Evolutionary conservation across 2,329 filamentous ascomycete genomes (phyloP).

Genomic region (Gaeumannomyces sp.): DNA sequence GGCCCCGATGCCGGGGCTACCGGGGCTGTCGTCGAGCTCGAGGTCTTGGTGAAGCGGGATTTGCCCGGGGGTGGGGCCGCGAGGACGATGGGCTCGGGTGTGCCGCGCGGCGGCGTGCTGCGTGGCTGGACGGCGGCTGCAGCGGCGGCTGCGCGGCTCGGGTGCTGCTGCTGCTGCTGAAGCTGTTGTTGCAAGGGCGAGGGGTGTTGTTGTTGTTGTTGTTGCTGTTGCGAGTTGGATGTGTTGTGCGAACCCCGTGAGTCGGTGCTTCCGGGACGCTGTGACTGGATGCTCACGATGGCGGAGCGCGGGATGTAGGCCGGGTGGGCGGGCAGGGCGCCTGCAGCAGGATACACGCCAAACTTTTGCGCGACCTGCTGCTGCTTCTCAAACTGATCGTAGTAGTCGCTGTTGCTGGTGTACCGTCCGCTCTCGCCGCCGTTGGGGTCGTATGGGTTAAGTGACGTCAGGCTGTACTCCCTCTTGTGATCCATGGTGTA

Average conservation of each 20-base stretch:
- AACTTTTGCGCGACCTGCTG: conserved; percentile 12
- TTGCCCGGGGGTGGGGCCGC: conserved; percentile 5
- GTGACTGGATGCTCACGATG: conserved; percentile 9
- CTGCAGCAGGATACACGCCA: conserved; percentile 9
- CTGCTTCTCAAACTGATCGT: conserved; percentile 24
- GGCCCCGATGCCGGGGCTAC: neutral
- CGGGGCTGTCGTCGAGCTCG: neutral
- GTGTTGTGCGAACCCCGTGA: conserved; percentile 6
- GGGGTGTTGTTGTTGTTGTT: neutral
- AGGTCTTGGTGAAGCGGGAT: conserved; percentile 7
- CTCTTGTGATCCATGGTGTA: conserved; percentile 29
- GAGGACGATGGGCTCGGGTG: conserved; percentile 6
- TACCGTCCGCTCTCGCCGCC: conserved; percentile 18
- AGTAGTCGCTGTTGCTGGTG: conserved; percentile 32
- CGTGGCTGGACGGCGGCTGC: conserved; percentile 7
- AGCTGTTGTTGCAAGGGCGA: neutral
- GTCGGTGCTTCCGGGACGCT: conserved; percentile 7
- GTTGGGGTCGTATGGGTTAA: conserved; percentile 8
- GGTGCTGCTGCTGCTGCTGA: conserved; percentile 4
- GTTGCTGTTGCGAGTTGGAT: neutral
- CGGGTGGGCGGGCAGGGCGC: conserved; percentile 39
- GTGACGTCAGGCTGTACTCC: conserved; percentile 5
- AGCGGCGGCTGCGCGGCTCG: conserved; percentile 4
- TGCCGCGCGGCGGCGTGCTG: conserved; percentile 9
- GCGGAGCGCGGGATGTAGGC: conserved; percentile 39